Conservation (phyloP, 176 grass and related monocot species). For the Bonia amplexicaulis region DNA sequence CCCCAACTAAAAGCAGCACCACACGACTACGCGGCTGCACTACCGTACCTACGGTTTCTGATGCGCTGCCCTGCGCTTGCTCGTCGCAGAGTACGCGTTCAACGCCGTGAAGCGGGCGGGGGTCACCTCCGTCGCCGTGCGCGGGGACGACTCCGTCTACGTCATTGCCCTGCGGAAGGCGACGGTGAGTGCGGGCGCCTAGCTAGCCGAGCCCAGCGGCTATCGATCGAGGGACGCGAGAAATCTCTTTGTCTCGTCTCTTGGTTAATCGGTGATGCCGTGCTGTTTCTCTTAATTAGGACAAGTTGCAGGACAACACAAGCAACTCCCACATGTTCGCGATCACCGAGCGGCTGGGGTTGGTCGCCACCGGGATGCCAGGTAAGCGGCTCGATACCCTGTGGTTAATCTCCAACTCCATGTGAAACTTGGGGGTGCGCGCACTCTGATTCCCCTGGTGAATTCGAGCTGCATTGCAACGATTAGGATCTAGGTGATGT, state of each 20-base stretch:
- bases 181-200: slow-evolving; percentile 16
- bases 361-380: slow-evolving; percentile 50
- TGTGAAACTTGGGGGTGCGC: neutral
- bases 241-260: too few species aligned
- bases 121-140: slow-evolving; percentile 62
- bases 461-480: neutral
- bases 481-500: neutral
- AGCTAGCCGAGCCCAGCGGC: too few species aligned
- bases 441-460: neutral
- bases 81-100: slow-evolving; percentile 46
- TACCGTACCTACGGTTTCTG: neutral
- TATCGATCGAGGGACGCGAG: too few species aligned
- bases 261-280: too few species aligned
- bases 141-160: slow-evolving; percentile 49
- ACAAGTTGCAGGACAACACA: slow-evolving; percentile 39
- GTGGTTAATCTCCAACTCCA: too few species aligned
- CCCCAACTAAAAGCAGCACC: neutral
- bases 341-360: slow-evolving; percentile 50
- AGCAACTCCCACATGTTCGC: slow-evolving; percentile 43
- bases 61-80: neutral
- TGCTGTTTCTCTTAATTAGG: slow-evolving; percentile 17
- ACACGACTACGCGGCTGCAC: too few species aligned
- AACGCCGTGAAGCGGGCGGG: slow-evolving; percentile 50
- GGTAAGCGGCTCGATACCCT: slow-evolving; percentile 3
- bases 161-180: slow-evolving; percentile 48